A percentile compares a stretch with the other conserved stretches of the same genome.
phyloP scores from a whole-genome alignment of 2,329 filamentous ascomycete species.

The Hypoxylon sp. region DNA sequence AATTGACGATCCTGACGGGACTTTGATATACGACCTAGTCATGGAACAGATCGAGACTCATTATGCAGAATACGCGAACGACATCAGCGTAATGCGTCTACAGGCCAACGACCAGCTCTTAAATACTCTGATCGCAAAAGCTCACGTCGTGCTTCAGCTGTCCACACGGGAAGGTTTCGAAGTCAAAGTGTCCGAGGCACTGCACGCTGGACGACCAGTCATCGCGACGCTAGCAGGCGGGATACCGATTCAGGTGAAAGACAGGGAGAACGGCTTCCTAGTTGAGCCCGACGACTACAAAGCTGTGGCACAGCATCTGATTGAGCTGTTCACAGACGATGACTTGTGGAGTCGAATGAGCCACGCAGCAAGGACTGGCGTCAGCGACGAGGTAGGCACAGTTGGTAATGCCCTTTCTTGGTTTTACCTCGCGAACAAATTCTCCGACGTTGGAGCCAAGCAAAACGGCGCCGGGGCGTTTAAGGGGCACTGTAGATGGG shows the following conservation, averaged over 20 bases:
- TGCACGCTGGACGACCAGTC: conserved; percentile 83
- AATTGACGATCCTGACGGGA: conserved; percentile 83
- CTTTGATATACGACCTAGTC: conserved; percentile 77
- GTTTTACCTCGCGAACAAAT: conserved; percentile 80
- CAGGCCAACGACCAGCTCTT: conserved; percentile 84
- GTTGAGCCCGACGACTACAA: conserved; percentile 78
- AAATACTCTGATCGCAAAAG: conserved; percentile 79
- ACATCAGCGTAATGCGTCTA: conserved; percentile 81
- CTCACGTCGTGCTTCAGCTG: conserved; percentile 80
- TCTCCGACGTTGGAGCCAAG: conserved; percentile 67
- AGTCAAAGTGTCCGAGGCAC: conserved; percentile 85
- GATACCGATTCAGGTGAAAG: conserved; percentile 81
- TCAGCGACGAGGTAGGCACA: conserved; percentile 85
- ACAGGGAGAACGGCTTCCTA: conserved; percentile 78
- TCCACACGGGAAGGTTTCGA: conserved; percentile 88
- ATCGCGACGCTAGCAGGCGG: conserved; percentile 83
- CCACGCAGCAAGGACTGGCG: conserved; percentile 70
- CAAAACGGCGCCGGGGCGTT: conserved; percentile 57
- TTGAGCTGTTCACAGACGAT: conserved; percentile 74
- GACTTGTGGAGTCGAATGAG: conserved; percentile 76
- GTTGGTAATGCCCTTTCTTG: conserved; percentile 82
- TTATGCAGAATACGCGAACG: conserved; percentile 71
- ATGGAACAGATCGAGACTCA: conserved; percentile 73
- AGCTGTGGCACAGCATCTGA: conserved; percentile 75
- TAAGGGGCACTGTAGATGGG: conserved; percentile 73